phyloP scores from a whole-genome alignment of 1,284 basidiomycete species.

The Trichosporon ovoides region DNA sequence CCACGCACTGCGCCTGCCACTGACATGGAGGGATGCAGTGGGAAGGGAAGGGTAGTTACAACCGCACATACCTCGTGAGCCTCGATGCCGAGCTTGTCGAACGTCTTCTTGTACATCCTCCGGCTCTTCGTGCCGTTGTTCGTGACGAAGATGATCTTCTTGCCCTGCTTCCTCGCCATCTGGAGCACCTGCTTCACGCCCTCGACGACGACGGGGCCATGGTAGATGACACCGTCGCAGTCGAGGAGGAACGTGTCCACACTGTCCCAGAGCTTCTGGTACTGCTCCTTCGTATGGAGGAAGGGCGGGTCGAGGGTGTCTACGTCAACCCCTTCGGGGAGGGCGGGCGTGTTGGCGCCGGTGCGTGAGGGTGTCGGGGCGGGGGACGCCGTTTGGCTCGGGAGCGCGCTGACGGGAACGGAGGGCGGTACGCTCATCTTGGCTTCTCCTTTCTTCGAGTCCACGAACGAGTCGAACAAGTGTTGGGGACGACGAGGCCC shows the following conservation, averaged over 20 bases:
- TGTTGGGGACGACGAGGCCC: neutral
- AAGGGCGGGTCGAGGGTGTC: slow-evolving; percentile 22
- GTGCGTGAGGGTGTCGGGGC: neutral
- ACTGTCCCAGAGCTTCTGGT: slow-evolving; percentile 55
- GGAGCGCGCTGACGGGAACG: neutral
- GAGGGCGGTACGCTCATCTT: neutral
- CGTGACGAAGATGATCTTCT: slow-evolving; percentile 88
- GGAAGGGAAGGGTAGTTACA: no score
- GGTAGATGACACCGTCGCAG: slow-evolving; percentile 94
- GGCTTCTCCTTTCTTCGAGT: neutral
- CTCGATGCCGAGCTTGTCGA: slow-evolving; percentile 81
- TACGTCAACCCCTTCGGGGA: no score
- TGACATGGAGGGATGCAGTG: no score
- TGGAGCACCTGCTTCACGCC: slow-evolving; percentile 69
- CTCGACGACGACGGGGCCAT: slow-evolving; percentile 72
- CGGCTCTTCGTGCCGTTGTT: slow-evolving; percentile 97
- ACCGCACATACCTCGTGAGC: slow-evolving; percentile 65
- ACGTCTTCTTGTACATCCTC: slow-evolving; percentile 79
- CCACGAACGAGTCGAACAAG: neutral
- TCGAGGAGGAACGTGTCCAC: slow-evolving; percentile 94
- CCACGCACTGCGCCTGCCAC: no score
- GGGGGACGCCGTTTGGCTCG: neutral
- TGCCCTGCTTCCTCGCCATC: slow-evolving; percentile 64
- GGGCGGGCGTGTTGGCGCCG: no score
- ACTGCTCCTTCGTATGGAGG: slow-evolving; percentile 36